Conservation (phyloP, 768 basidiomycete genomes). For the Candolleomyces aberdarensis region DNA sequence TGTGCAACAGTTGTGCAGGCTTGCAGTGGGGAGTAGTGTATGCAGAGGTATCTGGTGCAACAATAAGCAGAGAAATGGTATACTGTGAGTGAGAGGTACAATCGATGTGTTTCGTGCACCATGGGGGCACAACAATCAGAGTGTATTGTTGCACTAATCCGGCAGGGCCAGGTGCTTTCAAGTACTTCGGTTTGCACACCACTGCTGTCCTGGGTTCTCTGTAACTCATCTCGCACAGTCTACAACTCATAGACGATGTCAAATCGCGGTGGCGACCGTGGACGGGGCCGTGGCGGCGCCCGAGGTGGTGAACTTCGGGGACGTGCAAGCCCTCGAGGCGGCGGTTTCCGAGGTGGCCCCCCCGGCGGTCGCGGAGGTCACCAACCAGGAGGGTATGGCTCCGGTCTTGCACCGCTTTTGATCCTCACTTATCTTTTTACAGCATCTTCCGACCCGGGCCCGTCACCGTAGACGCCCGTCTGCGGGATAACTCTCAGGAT, state of each 20-base stretch:
- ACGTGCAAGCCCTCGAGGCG: not conserved
- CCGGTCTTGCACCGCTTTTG: not conserved
- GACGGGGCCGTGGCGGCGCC: not conserved
- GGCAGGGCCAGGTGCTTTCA: too few species aligned
- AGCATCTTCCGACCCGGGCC: constrained; percentile 41
- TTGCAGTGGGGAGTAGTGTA: too few species aligned
- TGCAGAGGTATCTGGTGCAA: too few species aligned
- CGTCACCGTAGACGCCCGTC: constrained; percentile 39
- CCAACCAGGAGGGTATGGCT: not conserved
- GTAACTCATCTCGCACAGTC: not conserved
- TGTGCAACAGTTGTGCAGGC: too few species aligned
- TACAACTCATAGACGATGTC: not conserved
- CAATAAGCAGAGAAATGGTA: too few species aligned
- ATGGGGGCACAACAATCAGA: too few species aligned
- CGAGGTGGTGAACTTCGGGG: not conserved
- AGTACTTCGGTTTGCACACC: not conserved
- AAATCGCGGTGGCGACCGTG: not conserved
- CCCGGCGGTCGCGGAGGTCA: not conserved
- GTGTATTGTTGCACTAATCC: too few species aligned
- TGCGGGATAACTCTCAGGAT: constrained; percentile 39
- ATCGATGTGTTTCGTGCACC: too few species aligned
- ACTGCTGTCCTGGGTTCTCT: not conserved
- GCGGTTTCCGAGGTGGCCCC: not conserved
- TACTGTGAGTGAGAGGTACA: too few species aligned
- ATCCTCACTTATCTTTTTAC: not conserved